Conservation (phyloP, 139 green algal species). For the Chlamydomonas incerta region DNA sequence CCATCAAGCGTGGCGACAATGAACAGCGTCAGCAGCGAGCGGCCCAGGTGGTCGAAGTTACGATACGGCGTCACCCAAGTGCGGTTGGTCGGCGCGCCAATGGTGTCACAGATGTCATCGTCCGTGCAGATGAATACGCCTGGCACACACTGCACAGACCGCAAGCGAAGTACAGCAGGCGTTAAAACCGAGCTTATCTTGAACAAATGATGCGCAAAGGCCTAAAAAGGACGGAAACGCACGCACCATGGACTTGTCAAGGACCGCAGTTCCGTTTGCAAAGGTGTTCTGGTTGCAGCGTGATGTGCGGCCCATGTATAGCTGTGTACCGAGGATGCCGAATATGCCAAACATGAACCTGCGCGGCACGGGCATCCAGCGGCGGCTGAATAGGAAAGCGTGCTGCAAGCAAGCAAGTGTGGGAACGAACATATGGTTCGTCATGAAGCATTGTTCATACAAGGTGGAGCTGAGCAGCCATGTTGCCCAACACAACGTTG, state of each 20-base stretch:
- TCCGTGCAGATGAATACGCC: slow-evolving; percentile 1
- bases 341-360: slow-evolving; percentile 61
- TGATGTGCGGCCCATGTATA: slow-evolving; percentile 56
- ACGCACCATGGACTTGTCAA: too few species aligned
- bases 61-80: slow-evolving; percentile 45
- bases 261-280: background rate
- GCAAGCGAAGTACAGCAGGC: too few species aligned
- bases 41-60: slow-evolving; percentile 73
- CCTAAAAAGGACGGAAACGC: too few species aligned
- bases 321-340: slow-evolving; percentile 64
- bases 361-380: background rate
- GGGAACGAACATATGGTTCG: too few species aligned
- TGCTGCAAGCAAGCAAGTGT: too few species aligned
- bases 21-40: slow-evolving; percentile 67
- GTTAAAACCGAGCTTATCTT: too few species aligned
- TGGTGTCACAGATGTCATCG: background rate
- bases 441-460: too few species aligned
- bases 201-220: too few species aligned
- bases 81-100: background rate
- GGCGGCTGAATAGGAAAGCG: too few species aligned
- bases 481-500: too few species aligned
- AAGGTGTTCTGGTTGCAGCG: slow-evolving; percentile 43
- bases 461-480: too few species aligned
- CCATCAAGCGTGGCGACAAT: slow-evolving; percentile 68
- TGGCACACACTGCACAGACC: background rate